phyloP scores from a whole-genome alignment of 2,329 filamentous ascomycete genomes.

The Clarireedia paspali region DNA sequence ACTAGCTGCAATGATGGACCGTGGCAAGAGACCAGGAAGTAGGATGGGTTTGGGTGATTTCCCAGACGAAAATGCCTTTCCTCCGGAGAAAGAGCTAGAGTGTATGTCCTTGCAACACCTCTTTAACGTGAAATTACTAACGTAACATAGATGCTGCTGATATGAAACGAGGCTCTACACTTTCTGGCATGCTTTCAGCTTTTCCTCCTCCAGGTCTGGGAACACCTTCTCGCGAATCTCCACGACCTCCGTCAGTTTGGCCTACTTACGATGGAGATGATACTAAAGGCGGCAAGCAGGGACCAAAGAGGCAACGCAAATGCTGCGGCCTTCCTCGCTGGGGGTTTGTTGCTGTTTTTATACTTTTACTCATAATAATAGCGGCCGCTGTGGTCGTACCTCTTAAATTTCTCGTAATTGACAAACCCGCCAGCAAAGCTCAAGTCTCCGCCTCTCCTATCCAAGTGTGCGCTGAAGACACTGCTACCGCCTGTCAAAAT shows the following conservation, averaged over 20 bases:
- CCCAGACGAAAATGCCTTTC: constrained; percentile 31
- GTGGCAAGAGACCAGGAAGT: constrained; percentile 60
- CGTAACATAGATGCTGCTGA: background rate
- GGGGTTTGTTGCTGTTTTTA: constrained; percentile 58
- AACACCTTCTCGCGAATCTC: constrained; percentile 32
- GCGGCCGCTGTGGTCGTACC: constrained; percentile 80
- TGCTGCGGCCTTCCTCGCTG: constrained; percentile 83
- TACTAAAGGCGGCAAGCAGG: constrained; percentile 2
- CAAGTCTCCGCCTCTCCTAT: constrained; percentile 9
- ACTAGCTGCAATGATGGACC: constrained; percentile 80
- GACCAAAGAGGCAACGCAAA: constrained; percentile 38
- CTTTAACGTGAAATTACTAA: background rate
- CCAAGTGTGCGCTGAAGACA: constrained; percentile 46
- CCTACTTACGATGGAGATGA: constrained; percentile 25
- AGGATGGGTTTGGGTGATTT: constrained; percentile 47
- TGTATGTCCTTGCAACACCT: constrained; percentile 12
- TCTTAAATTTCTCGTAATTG: constrained; percentile 54
- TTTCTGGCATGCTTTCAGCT: constrained; percentile 57
- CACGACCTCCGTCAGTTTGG: constrained; percentile 31
- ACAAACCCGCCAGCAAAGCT: constrained; percentile 33
- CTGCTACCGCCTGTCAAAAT: constrained; percentile 59
- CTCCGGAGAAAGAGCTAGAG: constrained; percentile 20
- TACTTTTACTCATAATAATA: constrained; percentile 64
- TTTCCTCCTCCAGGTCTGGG: constrained; percentile 55
- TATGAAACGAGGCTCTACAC: constrained; percentile 25